Conservation (phyloP, 805 yeast species). For the Tetrapisispora phaffii region DNA sequence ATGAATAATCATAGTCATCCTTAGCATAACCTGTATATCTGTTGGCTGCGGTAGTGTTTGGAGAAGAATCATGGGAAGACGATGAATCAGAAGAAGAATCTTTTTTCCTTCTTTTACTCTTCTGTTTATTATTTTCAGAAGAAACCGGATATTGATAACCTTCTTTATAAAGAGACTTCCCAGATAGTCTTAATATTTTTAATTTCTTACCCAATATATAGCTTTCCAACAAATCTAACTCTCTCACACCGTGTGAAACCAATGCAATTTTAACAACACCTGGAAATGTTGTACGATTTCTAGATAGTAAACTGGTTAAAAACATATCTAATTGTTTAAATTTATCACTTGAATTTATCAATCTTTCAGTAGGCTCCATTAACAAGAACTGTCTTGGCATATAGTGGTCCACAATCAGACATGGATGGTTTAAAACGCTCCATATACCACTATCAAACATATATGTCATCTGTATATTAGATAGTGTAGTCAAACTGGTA, state of each 20-base stretch:
- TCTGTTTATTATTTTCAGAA: background rate
- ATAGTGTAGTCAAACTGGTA: slow-evolving; percentile 17
- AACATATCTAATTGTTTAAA: slow-evolving; percentile 45
- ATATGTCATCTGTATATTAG: slow-evolving; percentile 27
- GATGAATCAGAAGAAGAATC: slow-evolving; percentile 7
- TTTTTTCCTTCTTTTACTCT: slow-evolving; percentile 3
- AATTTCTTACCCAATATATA: slow-evolving; percentile 62
- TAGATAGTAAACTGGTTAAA: slow-evolving; percentile 16
- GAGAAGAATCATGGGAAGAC: slow-evolving; percentile 3
- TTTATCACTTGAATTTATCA: slow-evolving; percentile 49
- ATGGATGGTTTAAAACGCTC: slow-evolving; percentile 55
- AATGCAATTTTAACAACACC: slow-evolving; percentile 28
- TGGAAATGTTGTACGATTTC: slow-evolving; percentile 8
- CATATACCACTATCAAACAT: slow-evolving; percentile 32
- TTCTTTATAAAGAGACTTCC: slow-evolving; percentile 44
- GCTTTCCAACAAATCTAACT: slow-evolving; percentile 71
- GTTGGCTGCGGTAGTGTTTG: slow-evolving; percentile 3
- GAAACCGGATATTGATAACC: slow-evolving; percentile 11
- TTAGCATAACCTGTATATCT: slow-evolving; percentile 16
- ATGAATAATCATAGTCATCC: slow-evolving; percentile 23
- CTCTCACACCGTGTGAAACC: slow-evolving; percentile 54
- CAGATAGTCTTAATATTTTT: slow-evolving; percentile 57
- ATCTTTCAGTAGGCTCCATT: slow-evolving; percentile 51
- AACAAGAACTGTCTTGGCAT: slow-evolving; percentile 60
- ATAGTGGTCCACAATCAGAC: slow-evolving; percentile 64